Percentiles rank a stretch among this genome's conserved stretches.
These are phyloP conservation scores for Trametes meyenii DNA, from an alignment of 768 basidiomycete species.

Conservation along the genomic window DNA sequence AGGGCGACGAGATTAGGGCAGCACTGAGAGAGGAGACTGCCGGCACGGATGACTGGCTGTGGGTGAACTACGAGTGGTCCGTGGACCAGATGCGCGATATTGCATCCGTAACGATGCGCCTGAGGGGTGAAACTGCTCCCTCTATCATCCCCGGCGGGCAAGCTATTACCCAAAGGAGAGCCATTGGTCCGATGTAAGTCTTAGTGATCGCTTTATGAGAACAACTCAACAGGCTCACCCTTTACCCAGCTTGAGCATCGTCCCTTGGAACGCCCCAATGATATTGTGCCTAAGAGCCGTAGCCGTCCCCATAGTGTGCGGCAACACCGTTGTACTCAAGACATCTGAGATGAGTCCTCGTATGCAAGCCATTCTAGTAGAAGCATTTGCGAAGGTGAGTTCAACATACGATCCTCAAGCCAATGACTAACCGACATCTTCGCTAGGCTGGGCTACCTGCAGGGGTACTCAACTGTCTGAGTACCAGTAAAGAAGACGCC, in stretches of 20 bases:
- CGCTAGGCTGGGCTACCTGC: conserved; percentile 58
- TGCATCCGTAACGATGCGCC: conserved; percentile 25
- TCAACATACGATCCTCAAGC: too few species aligned
- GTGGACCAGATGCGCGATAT: conserved; percentile 35
- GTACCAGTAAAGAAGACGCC: conserved; percentile 45
- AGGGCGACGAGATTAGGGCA: conserved; percentile 39
- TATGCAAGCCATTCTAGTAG: conserved; percentile 47
- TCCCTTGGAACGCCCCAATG: conserved; percentile 60
- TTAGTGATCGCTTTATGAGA: background rate
- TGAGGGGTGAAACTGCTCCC: conserved; percentile 48
- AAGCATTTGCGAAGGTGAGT: conserved; percentile 47
- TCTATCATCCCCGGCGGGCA: conserved; percentile 48
- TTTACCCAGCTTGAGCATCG: conserved; percentile 37
- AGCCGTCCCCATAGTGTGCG: conserved; percentile 51
- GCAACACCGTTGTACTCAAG: conserved; percentile 59
- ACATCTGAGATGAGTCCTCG: conserved; percentile 54
- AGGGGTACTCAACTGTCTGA: conserved; percentile 60
- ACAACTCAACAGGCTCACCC: background rate
- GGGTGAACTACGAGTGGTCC: conserved; percentile 33
- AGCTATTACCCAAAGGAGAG: conserved; percentile 47
- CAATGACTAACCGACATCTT: background rate
- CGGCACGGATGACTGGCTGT: conserved; percentile 30
- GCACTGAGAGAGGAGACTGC: conserved; percentile 44
- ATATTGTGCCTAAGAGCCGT: conserved; percentile 50
- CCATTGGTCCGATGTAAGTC: conserved; percentile 56